Percentiles rank a stretch among this genome's conserved stretches.
Evolutionary conservation across 768 basidiomycete genomes (phyloP).

Genomic region (Russula sp.): DNA sequence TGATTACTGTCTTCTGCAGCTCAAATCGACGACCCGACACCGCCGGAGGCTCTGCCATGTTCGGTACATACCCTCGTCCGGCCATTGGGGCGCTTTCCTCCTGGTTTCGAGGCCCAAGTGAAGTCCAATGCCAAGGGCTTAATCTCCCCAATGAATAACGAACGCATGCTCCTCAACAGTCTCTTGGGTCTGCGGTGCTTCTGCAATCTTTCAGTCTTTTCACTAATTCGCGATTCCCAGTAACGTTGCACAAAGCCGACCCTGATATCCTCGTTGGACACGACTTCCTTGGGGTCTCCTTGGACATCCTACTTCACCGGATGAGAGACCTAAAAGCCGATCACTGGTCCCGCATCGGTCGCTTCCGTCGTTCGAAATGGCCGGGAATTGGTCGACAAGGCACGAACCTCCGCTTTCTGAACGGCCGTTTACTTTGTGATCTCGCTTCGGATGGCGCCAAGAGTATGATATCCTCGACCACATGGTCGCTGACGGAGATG

Average conservation of each 20-base stretch:
- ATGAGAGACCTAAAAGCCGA: constrained; percentile 88
- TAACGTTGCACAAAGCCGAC: constrained; percentile 82
- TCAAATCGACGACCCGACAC: constrained; percentile 85
- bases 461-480: constrained; percentile 95
- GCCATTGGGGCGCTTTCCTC: constrained; percentile 81
- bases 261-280: constrained; percentile 95
- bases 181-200: constrained; percentile 52
- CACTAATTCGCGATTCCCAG: constrained; percentile 9
- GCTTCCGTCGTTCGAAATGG: constrained; percentile 82
- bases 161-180: constrained; percentile 78
- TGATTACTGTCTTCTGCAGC: constrained; percentile 40
- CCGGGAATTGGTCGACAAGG: constrained; percentile 77
- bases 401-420: constrained; percentile 74
- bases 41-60: constrained; percentile 80
- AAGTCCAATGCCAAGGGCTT: constrained; percentile 56
- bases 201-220: not conserved
- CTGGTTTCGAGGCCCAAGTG: constrained; percentile 70
- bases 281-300: constrained; percentile 83
- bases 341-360: constrained; percentile 90
- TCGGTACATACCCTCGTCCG: constrained; percentile 84
- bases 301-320: constrained; percentile 86
- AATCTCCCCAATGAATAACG: constrained; percentile 72
- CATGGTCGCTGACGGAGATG: constrained; percentile 99
- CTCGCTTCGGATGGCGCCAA: constrained; percentile 92
- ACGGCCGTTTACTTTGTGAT: constrained; percentile 86